Evolutionary conservation across 768 basidiomycete species (phyloP).

Genomic region (Calocybe cyanea): DNA sequence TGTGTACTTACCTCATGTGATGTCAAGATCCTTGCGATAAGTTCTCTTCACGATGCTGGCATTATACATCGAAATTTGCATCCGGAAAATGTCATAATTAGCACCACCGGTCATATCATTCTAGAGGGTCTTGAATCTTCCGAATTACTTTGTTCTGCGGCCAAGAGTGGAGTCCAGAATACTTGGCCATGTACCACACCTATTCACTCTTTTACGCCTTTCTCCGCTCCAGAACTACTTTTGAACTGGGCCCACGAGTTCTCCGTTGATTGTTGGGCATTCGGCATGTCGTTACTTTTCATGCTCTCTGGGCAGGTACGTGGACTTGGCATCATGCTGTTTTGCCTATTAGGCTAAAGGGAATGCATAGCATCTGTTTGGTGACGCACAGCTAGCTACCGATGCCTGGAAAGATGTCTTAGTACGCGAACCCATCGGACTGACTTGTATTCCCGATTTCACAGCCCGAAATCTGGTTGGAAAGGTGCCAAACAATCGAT

Average conservation of each 20-base stretch:
- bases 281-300: conserved; percentile 49
- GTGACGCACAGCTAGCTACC: conserved; percentile 14
- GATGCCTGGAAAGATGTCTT: conserved; percentile 29
- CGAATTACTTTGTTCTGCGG: conserved; percentile 31
- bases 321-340: background rate
- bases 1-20: background rate
- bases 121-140: conserved; percentile 40
- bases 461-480: conserved; percentile 39
- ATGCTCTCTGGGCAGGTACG: conserved; percentile 46
- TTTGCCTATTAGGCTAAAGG: background rate
- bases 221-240: conserved; percentile 50
- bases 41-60: conserved; percentile 38
- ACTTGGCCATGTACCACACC: conserved; percentile 45
- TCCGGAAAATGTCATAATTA: conserved; percentile 42
- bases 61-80: conserved; percentile 45
- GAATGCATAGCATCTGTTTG: conserved; percentile 6
- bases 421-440: conserved; percentile 26
- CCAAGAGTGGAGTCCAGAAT: conserved; percentile 14
- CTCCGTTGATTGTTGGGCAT: conserved; percentile 57
- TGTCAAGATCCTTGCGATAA: conserved; percentile 37
- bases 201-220: conserved; percentile 17
- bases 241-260: conserved; percentile 52
- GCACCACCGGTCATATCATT: conserved; percentile 41
- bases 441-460: conserved; percentile 26
- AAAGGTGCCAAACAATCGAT: conserved; percentile 29